A percentile compares a stretch with the other conserved stretches of the same genome.
Conservation (phyloP, 495 filamentous ascomycete species). For the Xanthoparmelia taractica region DNA sequence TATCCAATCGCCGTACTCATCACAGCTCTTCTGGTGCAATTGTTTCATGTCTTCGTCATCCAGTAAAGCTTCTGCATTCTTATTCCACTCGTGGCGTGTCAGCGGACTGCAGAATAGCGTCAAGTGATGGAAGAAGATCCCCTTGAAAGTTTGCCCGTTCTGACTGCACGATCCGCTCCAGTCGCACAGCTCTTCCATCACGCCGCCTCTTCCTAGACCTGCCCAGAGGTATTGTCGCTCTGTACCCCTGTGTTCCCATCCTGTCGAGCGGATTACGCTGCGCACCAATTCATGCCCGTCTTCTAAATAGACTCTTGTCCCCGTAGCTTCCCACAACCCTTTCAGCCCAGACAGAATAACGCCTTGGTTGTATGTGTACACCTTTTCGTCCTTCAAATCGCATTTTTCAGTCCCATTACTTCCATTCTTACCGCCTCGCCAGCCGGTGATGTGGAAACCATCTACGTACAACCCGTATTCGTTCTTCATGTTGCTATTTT, state of each 20-base stretch:
- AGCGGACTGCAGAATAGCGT: slow-evolving; percentile 69
- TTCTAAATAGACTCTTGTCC: slow-evolving; percentile 54
- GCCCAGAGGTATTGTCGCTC: slow-evolving; percentile 47
- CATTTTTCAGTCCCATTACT: slow-evolving; percentile 51
- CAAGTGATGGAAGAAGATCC: slow-evolving; percentile 89
- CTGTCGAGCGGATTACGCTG: slow-evolving; percentile 67
- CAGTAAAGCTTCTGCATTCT: slow-evolving; percentile 18
- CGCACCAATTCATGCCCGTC: slow-evolving; percentile 72
- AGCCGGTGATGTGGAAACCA: slow-evolving; percentile 80
- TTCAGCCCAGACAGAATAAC: slow-evolving; percentile 81
- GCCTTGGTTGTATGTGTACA: slow-evolving; percentile 95
- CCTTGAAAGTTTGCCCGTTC: slow-evolving; percentile 88
- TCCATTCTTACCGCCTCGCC: slow-evolving; percentile 43
- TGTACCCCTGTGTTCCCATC: slow-evolving; percentile 45
- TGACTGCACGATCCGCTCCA: slow-evolving; percentile 67
- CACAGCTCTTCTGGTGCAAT: slow-evolving; percentile 54
- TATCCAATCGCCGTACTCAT: slow-evolving; percentile 64
- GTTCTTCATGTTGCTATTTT: slow-evolving; percentile 73
- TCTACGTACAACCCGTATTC: slow-evolving; percentile 71
- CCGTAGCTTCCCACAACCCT: slow-evolving; percentile 69
- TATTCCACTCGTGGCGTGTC: background rate
- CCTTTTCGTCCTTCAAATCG: slow-evolving; percentile 75
- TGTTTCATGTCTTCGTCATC: slow-evolving; percentile 30
- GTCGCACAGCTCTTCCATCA: slow-evolving; percentile 85
- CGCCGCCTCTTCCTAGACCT: slow-evolving; percentile 66